These are phyloP conservation scores for Anisodus tanguticus DNA, from an alignment of 257 asterid species.

Conservation along the genomic window DNA sequence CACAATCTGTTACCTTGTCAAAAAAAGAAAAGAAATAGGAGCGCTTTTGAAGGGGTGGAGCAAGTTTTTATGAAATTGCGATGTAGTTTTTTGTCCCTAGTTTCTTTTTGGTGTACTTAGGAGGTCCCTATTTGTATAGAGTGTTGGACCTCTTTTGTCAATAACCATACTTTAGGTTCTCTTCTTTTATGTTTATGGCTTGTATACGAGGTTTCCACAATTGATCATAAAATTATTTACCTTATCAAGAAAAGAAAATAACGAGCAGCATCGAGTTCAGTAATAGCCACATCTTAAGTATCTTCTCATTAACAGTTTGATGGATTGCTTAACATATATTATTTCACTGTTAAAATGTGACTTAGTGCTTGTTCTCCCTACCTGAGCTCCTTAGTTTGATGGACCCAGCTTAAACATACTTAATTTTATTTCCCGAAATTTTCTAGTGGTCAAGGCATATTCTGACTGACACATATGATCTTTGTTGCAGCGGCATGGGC, in stretches of 20 bases:
- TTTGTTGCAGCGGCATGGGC: slow-evolving; percentile 94
- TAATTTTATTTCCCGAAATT: background rate
- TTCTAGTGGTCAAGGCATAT: background rate
- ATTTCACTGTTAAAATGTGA: background rate
- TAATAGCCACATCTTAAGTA: background rate
- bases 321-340: background rate
- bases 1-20: no score
- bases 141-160: no score
- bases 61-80: no score
- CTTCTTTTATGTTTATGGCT: background rate
- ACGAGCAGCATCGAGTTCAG: background rate
- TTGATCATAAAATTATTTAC: no score
- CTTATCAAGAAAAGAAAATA: no score
- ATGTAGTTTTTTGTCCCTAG: no score
- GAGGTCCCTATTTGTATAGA: no score
- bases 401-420: background rate
- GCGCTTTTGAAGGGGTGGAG: no score
- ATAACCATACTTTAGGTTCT: no score
- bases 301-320: background rate
- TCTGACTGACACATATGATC: slow-evolving; percentile 27
- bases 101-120: no score
- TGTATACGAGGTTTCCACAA: no score
- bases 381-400: slow-evolving; percentile 1
- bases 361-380: background rate
- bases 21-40: no score